Conservation (phyloP, 176 grass and related monocot species). For the Ensete ventricosum region DNA sequence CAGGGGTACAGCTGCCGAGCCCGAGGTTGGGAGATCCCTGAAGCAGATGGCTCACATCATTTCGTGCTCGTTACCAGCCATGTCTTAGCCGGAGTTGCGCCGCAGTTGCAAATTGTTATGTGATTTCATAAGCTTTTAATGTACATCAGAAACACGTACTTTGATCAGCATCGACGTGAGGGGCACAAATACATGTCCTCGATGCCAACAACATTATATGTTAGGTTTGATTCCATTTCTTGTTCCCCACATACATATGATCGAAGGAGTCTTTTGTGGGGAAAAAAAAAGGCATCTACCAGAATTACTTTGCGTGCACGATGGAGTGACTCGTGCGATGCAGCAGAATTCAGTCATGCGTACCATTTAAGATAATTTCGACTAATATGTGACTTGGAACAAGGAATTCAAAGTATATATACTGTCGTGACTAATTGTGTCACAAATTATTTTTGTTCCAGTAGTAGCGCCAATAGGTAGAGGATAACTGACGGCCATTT, state of each 20-base stretch:
- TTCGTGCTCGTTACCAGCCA: not conserved
- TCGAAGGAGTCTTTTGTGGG: not conserved
- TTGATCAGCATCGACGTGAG: not conserved
- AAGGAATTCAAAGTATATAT: no score
- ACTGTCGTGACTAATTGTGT: no score
- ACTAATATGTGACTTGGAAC: no score
- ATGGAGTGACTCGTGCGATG: not conserved
- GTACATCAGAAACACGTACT: not conserved
- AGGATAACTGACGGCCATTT: no score
- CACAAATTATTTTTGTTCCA: no score
- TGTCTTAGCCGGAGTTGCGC: not conserved
- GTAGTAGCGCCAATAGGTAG: no score
- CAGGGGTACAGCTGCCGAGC: conserved; percentile 29
- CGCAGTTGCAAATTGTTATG: not conserved
- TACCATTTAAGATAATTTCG: no score
- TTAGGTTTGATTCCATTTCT: not conserved
- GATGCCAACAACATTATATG: not conserved
- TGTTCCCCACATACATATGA: not conserved
- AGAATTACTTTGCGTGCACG: not conserved
- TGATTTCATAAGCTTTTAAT: not conserved
- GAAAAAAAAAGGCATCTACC: not conserved
- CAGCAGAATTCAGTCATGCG: no score
- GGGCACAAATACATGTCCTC: not conserved
- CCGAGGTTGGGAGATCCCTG: conserved; percentile 17
- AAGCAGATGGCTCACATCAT: not conserved